Evolutionary conservation across 2,329 filamentous ascomycete genomes (phyloP).

Genomic region (Arthrobotrys sphaeroides): DNA sequence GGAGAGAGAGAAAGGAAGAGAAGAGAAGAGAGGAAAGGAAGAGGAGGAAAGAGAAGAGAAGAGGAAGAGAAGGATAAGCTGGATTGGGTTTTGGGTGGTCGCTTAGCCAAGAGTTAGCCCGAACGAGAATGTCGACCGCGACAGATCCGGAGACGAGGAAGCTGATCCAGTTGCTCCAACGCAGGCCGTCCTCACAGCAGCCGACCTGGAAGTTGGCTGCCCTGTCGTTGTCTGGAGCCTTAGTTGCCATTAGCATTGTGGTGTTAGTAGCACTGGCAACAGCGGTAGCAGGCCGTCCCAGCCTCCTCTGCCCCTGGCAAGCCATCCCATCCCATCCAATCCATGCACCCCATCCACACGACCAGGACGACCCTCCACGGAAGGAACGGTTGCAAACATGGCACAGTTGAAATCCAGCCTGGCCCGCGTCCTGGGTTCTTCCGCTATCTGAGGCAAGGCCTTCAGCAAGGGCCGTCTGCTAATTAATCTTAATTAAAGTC

Average conservation of each 20-base stretch:
- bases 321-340: constrained; percentile 7
- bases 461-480: constrained; percentile 13
- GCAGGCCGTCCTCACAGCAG: neutral
- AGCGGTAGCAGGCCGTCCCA: neutral
- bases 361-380: neutral
- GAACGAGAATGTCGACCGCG: constrained; percentile 28
- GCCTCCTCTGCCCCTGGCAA: constrained; percentile 26
- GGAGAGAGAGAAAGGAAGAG: neutral
- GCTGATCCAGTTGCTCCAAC: constrained; percentile 17
- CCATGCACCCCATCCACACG: neutral
- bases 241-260: neutral
- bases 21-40: constrained; percentile 11
- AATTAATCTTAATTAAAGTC: constrained; percentile 20
- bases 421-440: neutral
- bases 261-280: neutral
- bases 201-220: too few species aligned
- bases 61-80: constrained; percentile 25
- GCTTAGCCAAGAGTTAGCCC: constrained; percentile 34
- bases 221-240: neutral
- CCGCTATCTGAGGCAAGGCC: neutral
- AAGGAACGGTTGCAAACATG: neutral
- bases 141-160: constrained; percentile 38
- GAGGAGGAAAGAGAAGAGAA: constrained; percentile 10
- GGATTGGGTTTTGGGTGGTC: constrained; percentile 24
- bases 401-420: neutral